phyloP scores from a whole-genome alignment of 768 basidiomycete species.

The Cantharellus anzutake region DNA sequence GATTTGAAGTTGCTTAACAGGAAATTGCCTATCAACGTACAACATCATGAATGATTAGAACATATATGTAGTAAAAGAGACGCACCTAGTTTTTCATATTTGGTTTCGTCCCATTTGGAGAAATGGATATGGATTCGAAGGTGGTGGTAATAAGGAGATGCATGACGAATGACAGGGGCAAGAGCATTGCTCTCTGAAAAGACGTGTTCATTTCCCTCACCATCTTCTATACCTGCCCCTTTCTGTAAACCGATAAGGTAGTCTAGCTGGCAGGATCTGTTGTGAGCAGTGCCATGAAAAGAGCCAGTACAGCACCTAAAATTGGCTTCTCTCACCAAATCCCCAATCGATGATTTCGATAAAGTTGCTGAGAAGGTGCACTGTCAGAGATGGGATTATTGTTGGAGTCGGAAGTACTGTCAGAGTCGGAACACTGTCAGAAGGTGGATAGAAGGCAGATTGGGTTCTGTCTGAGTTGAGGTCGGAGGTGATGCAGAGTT shows the following conservation, averaged over 20 bases:
- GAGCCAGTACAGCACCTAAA: neutral
- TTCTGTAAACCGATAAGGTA: constrained; percentile 8
- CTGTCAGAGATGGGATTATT: no score
- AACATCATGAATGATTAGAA: no score
- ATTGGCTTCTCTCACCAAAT: neutral
- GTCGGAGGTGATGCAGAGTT: no score
- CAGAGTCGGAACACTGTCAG: no score
- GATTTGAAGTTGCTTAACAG: no score
- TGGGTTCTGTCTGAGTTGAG: no score
- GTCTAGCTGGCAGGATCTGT: constrained; percentile 9
- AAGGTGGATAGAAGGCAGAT: no score
- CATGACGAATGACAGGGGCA: constrained; percentile 8
- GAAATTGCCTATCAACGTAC: no score
- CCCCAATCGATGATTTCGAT: neutral
- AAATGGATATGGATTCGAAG: constrained; percentile 8
- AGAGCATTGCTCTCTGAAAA: constrained; percentile 10
- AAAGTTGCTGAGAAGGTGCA: neutral
- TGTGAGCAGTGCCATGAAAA: constrained; percentile 12
- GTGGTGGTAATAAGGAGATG: constrained; percentile 9
- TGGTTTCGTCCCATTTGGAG: constrained; percentile 13
- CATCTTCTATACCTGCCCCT: constrained; percentile 11
- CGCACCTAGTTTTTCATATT: neutral
- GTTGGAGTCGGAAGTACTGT: no score
- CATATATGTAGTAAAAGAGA: no score
- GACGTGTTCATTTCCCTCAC: constrained; percentile 10